A percentile compares a stretch with the other conserved stretches of the same genome.
Conservation (phyloP, 164 flowering plant species). For the Umbellularia californica region DNA sequence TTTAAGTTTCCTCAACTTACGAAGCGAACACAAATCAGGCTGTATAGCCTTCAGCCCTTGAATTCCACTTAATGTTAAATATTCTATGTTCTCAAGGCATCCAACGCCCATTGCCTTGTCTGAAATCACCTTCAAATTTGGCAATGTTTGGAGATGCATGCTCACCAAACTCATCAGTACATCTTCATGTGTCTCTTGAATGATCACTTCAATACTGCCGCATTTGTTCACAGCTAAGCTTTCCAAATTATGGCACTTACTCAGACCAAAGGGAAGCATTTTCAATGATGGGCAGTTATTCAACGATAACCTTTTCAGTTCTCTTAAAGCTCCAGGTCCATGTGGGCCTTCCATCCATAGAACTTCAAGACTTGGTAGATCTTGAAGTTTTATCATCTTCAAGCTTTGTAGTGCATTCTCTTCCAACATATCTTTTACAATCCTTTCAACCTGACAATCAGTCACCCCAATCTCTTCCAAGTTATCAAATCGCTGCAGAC, state of each 20-base stretch:
- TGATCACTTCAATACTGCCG: neutral
- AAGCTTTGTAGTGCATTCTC: slow-evolving; percentile 5
- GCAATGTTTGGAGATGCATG: neutral
- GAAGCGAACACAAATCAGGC: neutral
- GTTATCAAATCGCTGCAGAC: neutral
- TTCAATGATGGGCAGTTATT: neutral
- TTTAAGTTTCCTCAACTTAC: neutral
- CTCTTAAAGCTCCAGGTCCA: neutral
- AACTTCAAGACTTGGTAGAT: neutral
- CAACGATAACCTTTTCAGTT: neutral
- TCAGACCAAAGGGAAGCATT: slow-evolving; percentile 4
- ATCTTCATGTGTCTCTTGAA: neutral
- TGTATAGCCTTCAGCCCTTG: neutral
- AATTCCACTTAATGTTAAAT: slow-evolving; percentile 1
- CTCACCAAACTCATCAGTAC: neutral
- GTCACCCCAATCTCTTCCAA: neutral
- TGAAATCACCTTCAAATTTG: slow-evolving; percentile 4
- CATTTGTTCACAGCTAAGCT: neutral
- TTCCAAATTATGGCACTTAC: neutral
- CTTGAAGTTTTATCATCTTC: neutral
- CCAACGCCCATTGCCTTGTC: slow-evolving; percentile 2
- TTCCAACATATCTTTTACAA: neutral
- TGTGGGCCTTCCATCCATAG: slow-evolving; percentile 3
- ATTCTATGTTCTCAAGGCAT: neutral
- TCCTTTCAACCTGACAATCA: neutral